A percentile compares a stretch with the other conserved stretches of the same genome.
Evolutionary conservation across 768 basidiomycete species (phyloP).

Genomic region (Sarcomyxa edulis): DNA sequence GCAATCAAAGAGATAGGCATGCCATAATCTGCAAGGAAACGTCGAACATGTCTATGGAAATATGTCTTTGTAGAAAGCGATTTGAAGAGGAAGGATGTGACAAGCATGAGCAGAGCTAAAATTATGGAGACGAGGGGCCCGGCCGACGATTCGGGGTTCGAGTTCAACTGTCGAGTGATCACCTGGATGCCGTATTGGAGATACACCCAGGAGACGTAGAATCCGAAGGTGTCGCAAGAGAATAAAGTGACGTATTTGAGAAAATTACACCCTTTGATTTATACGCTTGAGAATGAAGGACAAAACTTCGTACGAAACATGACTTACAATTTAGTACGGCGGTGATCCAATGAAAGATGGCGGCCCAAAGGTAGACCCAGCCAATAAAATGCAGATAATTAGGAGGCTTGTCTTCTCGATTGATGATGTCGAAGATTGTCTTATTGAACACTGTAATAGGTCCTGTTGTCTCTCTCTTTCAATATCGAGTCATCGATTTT

Average conservation of each 20-base stretch:
- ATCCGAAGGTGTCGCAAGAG: constrained; percentile 89
- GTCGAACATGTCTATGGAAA: constrained; percentile 69
- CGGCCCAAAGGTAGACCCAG: constrained; percentile 91
- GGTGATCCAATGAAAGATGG: constrained; percentile 80
- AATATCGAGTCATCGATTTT: background rate
- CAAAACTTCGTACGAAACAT: background rate
- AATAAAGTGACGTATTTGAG: constrained; percentile 85
- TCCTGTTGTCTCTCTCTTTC: constrained; percentile 33
- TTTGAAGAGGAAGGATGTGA: constrained; percentile 70
- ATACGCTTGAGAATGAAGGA: constrained; percentile 6
- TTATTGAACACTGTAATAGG: constrained; percentile 94
- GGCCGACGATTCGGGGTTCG: constrained; percentile 27
- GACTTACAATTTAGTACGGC: constrained; percentile 69
- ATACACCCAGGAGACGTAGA: constrained; percentile 89
- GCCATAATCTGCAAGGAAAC: constrained; percentile 82
- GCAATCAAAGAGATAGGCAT: constrained; percentile 86
- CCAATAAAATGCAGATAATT: constrained; percentile 83
- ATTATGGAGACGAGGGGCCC: constrained; percentile 63
- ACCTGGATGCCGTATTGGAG: constrained; percentile 88
- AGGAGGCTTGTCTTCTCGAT: constrained; percentile 52
- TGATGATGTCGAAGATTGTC: constrained; percentile 76
- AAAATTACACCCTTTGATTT: constrained; percentile 65
- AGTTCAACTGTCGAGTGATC: constrained; percentile 63
- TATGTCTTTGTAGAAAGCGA: constrained; percentile 54
- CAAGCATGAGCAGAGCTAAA: constrained; percentile 74